phyloP scores from a whole-genome alignment of 768 basidiomycete genomes.

The Clitopilus hobsonii region DNA sequence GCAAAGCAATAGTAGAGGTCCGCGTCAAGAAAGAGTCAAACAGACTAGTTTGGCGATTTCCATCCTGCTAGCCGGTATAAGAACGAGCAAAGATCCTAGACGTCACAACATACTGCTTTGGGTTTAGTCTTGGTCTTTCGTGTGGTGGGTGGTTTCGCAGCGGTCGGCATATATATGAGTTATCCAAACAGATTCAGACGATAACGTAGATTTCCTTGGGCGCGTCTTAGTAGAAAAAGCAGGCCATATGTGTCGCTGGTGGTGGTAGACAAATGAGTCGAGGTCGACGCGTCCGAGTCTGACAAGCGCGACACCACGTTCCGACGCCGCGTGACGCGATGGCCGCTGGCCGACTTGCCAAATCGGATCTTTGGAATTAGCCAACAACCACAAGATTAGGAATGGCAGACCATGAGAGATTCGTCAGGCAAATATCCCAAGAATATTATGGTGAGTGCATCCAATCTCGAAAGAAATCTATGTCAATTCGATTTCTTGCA shows the following conservation, averaged over 20 bases:
- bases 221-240: conserved; percentile 28
- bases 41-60: not conserved
- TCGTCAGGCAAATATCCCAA: conserved; percentile 25
- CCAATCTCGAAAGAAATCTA: not conserved
- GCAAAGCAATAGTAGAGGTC: not conserved
- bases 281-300: not conserved
- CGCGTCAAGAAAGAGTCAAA: conserved; percentile 1
- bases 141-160: not conserved
- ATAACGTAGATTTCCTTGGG: conserved; percentile 6
- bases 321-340: not conserved
- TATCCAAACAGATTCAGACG: conserved; percentile 1
- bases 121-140: conserved; percentile 1
- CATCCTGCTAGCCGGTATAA: not conserved
- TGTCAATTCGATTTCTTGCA: conserved; percentile 16
- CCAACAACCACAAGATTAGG: not conserved
- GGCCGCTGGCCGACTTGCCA: not conserved
- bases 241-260: conserved; percentile 12
- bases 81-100: not conserved
- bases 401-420: not conserved
- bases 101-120: not conserved
- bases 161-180: not conserved
- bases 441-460: conserved; percentile 36
- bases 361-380: not conserved
- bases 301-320: not conserved
- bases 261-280: not conserved